Conservation (phyloP, 371 early-diverging fungal genomes). For the Blakeslea trispora region DNA sequence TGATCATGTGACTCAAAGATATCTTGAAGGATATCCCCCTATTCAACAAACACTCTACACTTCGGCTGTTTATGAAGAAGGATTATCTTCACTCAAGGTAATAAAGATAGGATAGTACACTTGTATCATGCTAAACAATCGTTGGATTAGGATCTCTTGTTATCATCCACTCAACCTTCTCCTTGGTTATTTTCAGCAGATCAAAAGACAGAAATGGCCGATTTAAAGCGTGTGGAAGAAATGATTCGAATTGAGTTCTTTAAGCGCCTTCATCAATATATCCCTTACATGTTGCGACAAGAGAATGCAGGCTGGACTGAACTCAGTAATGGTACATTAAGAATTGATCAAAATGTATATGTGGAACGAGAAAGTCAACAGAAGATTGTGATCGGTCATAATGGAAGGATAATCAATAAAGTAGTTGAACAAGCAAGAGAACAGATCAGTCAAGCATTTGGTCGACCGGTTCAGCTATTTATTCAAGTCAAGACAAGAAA, state of each 20-base stretch:
- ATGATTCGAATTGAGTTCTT: slow-evolving; percentile 74
- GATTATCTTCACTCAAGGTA: slow-evolving; percentile 42
- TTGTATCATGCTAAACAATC: slow-evolving; percentile 41
- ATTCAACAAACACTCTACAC: slow-evolving; percentile 44
- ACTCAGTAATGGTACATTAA: slow-evolving; percentile 41
- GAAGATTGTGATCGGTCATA: slow-evolving; percentile 58
- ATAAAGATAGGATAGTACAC: background rate
- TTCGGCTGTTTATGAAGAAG: slow-evolving; percentile 46
- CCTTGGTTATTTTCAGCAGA: slow-evolving; percentile 3
- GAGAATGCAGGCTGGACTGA: slow-evolving; percentile 74
- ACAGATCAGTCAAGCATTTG: slow-evolving; percentile 46
- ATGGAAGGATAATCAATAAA: slow-evolving; percentile 50
- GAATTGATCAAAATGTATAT: slow-evolving; percentile 61
- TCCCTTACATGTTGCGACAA: slow-evolving; percentile 69
- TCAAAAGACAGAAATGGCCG: slow-evolving; percentile 67
- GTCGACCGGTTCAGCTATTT: slow-evolving; percentile 49
- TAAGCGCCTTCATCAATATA: slow-evolving; percentile 55
- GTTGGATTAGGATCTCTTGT: no score
- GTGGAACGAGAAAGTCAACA: slow-evolving; percentile 53
- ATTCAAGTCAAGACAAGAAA: slow-evolving; percentile 57
- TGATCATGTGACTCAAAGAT: slow-evolving; percentile 33
- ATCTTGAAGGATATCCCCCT: slow-evolving; percentile 25
- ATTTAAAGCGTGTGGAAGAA: slow-evolving; percentile 70
- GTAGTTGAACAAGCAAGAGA: slow-evolving; percentile 49
- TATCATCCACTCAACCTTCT: no score